A percentile compares a stretch with the other conserved stretches of the same genome.
phyloP scores from a whole-genome alignment of 2,329 filamentous ascomycete genomes.

The Elsinoe ampelina region DNA sequence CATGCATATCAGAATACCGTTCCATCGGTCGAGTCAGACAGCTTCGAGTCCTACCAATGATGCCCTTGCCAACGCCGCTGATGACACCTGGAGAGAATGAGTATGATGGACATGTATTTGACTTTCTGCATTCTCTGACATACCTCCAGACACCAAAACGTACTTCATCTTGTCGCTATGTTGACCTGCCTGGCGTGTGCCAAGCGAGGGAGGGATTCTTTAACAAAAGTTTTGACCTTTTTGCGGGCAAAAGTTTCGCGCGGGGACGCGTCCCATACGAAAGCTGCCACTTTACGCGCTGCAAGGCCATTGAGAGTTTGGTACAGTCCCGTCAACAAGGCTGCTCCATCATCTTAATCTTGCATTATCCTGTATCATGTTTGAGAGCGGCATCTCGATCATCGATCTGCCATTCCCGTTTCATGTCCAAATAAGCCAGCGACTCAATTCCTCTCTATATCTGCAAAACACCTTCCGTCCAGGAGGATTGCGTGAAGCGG shows the following conservation, averaged over 20 bases:
- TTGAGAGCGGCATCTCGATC: background rate
- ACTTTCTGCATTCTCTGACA: conserved; percentile 22
- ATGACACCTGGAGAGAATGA: conserved; percentile 38
- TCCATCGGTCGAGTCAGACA: conserved; percentile 2
- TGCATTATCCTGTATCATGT: background rate
- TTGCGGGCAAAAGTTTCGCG: conserved; percentile 2
- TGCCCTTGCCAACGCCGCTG: conserved; percentile 54
- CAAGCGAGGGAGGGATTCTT: conserved; percentile 33
- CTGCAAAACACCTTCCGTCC: background rate
- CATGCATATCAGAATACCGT: conserved; percentile 22
- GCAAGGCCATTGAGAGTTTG: background rate
- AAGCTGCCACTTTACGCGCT: conserved; percentile 12
- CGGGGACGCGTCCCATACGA: conserved; percentile 2
- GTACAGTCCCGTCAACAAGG: background rate
- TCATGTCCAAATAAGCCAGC: background rate
- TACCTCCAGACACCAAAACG: conserved; percentile 70
- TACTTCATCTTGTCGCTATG: conserved; percentile 60
- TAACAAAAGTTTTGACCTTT: conserved; percentile 14
- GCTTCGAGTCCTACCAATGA: conserved; percentile 48
- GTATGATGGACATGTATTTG: background rate
- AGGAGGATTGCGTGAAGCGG: background rate
- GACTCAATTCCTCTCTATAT: background rate
- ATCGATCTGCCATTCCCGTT: background rate
- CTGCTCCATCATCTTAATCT: background rate
- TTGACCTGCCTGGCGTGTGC: conserved; percentile 32